These are phyloP conservation scores for Exserohilum rostratum DNA, from an alignment of 2,329 filamentous ascomycete genomes.

Conservation along the genomic window DNA sequence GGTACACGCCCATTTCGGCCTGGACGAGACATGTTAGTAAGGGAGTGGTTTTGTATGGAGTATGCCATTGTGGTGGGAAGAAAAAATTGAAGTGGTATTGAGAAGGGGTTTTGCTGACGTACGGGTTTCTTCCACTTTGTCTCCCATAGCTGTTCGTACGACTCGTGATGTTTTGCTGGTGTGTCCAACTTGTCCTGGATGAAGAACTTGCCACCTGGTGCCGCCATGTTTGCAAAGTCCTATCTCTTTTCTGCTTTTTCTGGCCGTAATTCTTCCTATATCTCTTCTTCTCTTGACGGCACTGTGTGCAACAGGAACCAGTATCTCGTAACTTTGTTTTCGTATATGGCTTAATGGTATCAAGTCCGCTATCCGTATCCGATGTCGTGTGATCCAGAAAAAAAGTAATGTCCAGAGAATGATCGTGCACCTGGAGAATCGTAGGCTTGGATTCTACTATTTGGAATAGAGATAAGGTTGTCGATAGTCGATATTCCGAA, in stretches of 20 bases:
- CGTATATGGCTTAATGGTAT: no score
- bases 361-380: no score
- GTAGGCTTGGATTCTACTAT: no score
- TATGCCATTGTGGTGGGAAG: not conserved
- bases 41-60: not conserved
- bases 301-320: no score
- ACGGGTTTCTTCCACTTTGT: slow-evolving; percentile 76
- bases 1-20: slow-evolving; percentile 66
- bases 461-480: no score
- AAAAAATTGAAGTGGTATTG: no score
- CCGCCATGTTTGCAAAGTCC: slow-evolving; percentile 44
- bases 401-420: no score
- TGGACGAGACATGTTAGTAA: slow-evolving; percentile 9
- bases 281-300: no score
- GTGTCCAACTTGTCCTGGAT: slow-evolving; percentile 54
- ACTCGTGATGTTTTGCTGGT: slow-evolving; percentile 55
- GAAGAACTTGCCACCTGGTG: slow-evolving; percentile 51
- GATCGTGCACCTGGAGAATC: no score
- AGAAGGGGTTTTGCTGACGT: slow-evolving; percentile 27
- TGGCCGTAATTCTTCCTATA: not conserved
- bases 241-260: not conserved
- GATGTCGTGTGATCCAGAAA: no score
- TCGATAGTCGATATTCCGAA: no score
- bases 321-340: no score
- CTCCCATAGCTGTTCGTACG: slow-evolving; percentile 65